A percentile compares a stretch with the other conserved stretches of the same genome.
phyloP scores from a whole-genome alignment of 1,284 basidiomycete genomes.

The Neotropicomus parvogracilis region DNA sequence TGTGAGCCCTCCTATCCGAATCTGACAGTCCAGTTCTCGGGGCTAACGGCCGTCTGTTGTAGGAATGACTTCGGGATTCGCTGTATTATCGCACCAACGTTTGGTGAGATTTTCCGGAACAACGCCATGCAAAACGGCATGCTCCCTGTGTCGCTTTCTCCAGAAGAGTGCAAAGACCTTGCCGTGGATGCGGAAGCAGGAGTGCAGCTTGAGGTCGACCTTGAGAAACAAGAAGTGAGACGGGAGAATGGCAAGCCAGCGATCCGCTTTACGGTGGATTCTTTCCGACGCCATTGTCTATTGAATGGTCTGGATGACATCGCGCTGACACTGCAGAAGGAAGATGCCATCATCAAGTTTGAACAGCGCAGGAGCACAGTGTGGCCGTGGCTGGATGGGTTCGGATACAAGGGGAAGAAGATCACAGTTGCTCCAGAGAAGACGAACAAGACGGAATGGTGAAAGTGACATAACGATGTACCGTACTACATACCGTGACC shows the following conservation, averaged over 20 bases:
- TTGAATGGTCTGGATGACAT: slow-evolving; percentile 94
- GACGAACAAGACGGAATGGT: slow-evolving; percentile 73
- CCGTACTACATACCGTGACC: not conserved
- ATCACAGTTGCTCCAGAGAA: slow-evolving; percentile 53
- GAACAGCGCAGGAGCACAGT: slow-evolving; percentile 70
- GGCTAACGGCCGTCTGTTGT: slow-evolving; percentile 10
- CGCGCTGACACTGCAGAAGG: slow-evolving; percentile 83
- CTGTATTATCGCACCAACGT: slow-evolving; percentile 89
- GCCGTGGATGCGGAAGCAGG: slow-evolving; percentile 81
- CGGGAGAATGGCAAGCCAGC: slow-evolving; percentile 70
- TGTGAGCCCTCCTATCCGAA: slow-evolving; percentile 50
- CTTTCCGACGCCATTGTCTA: slow-evolving; percentile 88
- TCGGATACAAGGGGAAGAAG: slow-evolving; percentile 79
- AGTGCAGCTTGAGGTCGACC: slow-evolving; percentile 83
- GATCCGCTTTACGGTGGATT: slow-evolving; percentile 77
- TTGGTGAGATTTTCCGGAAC: slow-evolving; percentile 92
- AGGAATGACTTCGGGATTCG: slow-evolving; percentile 94
- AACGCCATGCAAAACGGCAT: slow-evolving; percentile 97
- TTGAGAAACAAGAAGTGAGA: slow-evolving; percentile 83
- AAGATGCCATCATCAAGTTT: slow-evolving; percentile 65
- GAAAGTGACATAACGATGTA: slow-evolving; percentile 8
- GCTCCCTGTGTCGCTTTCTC: slow-evolving; percentile 80
- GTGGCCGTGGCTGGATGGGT: slow-evolving; percentile 95
- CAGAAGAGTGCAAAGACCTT: slow-evolving; percentile 71
- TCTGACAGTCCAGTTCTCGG: slow-evolving; percentile 1